A percentile compares a stretch with the other conserved stretches of the same genome.
Evolutionary conservation across 768 basidiomycete genomes (phyloP).

Genomic region (Harrya chromipes): DNA sequence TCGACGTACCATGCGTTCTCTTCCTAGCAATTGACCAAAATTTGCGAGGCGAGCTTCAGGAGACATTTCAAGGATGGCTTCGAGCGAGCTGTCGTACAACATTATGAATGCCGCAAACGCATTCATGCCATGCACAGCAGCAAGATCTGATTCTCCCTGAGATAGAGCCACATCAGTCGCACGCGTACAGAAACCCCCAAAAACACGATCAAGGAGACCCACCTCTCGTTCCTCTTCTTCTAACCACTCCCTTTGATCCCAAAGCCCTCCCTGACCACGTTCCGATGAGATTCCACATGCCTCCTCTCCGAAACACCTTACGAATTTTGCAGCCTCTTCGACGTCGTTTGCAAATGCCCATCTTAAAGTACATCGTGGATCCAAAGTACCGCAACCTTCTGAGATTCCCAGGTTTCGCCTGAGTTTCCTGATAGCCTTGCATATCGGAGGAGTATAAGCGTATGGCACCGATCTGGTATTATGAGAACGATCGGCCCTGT

Average conservation of each 20-base stretch:
- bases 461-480: constrained; percentile 21
- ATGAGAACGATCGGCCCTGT: constrained; percentile 14
- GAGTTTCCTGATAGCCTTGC: constrained; percentile 70
- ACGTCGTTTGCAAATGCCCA: constrained; percentile 64
- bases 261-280: constrained; percentile 39
- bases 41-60: constrained; percentile 44
- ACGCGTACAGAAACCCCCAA: constrained; percentile 9
- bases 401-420: constrained; percentile 59
- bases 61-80: constrained; percentile 52
- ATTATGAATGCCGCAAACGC: constrained; percentile 65
- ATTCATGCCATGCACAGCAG: constrained; percentile 61
- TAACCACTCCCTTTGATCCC: constrained; percentile 65
- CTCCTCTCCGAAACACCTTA: constrained; percentile 56
- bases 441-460: constrained; percentile 62
- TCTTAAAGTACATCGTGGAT: constrained; percentile 39
- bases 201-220: constrained; percentile 11
- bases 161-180: constrained; percentile 6
- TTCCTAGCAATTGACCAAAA: constrained; percentile 48
- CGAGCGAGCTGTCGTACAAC: constrained; percentile 50
- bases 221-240: constrained; percentile 55
- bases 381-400: constrained; percentile 55
- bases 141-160: constrained; percentile 63
- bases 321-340: constrained; percentile 52
- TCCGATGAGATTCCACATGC: constrained; percentile 46
- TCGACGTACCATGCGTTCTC: constrained; percentile 49